These are phyloP conservation scores for Isabelozyma heimii DNA, from an alignment of 805 yeast species.

Conservation along the genomic window DNA sequence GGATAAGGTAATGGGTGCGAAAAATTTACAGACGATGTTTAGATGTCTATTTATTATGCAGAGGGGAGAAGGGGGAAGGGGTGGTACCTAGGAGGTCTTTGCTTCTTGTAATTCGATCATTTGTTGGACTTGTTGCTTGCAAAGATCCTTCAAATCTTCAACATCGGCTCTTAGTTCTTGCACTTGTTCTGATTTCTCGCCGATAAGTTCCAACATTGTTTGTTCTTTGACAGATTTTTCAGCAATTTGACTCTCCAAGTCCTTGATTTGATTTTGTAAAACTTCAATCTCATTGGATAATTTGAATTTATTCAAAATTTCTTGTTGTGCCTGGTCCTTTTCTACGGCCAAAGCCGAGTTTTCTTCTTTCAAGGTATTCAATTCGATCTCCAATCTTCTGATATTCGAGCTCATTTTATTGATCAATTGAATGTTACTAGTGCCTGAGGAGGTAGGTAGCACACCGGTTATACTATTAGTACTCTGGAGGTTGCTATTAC, in stretches of 20 bases:
- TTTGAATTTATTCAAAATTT: conserved; percentile 48
- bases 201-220: conserved; percentile 67
- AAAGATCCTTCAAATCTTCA: conserved; percentile 79
- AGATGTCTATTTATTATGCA: neutral
- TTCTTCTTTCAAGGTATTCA: conserved; percentile 63
- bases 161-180: conserved; percentile 88
- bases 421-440: conserved; percentile 55
- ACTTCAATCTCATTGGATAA: conserved; percentile 23
- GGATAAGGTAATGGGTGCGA: neutral
- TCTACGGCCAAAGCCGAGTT: conserved; percentile 50
- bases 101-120: conserved; percentile 61
- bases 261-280: conserved; percentile 25
- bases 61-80: neutral
- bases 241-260: conserved; percentile 28
- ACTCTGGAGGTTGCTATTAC: neutral
- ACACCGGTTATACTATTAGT: conserved; percentile 6
- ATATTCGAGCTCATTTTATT: conserved; percentile 75
- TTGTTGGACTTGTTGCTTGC: conserved; percentile 82
- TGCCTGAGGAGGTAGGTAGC: conserved; percentile 12
- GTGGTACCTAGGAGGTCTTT: conserved; percentile 1
- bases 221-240: conserved; percentile 40
- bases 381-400: conserved; percentile 76
- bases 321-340: conserved; percentile 66
- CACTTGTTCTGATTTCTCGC: conserved; percentile 84
- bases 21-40: neutral